Evolutionary conservation across 2,329 filamentous ascomycete genomes (phyloP).

Genomic region (Ophiostoma novo-ulmi): DNA sequence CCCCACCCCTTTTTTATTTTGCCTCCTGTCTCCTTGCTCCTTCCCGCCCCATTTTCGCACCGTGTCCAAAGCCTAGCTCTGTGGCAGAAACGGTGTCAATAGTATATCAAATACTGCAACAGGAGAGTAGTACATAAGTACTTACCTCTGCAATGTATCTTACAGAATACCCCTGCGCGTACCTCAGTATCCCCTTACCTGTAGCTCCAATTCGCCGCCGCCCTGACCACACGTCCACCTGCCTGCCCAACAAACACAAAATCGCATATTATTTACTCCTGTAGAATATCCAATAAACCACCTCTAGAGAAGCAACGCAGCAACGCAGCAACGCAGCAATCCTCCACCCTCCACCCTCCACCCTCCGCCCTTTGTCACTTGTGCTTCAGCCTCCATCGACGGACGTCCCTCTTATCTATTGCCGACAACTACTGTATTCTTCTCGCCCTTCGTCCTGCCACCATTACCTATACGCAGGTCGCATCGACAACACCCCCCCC

Average conservation of each 20-base stretch:
- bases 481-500: neutral
- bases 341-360: neutral
- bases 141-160: neutral
- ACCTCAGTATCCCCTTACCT: neutral
- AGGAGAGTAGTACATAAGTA: neutral
- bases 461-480: neutral
- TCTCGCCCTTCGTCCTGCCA: neutral
- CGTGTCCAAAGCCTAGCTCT: neutral
- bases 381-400: neutral
- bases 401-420: neutral
- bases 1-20: neutral
- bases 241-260: constrained; percentile 12
- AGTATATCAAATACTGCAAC: neutral
- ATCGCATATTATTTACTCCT: constrained; percentile 12
- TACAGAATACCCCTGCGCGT: neutral
- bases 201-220: constrained; percentile 1
- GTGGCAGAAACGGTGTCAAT: neutral
- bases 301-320: neutral
- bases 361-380: neutral
- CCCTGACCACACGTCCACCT: constrained; percentile 8
- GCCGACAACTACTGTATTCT: neutral
- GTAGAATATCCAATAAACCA: neutral
- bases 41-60: constrained; percentile 9
- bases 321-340: neutral
- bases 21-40: neutral